Base-by-base conservation (phyloP, 768 basidiomycete species). In the Tubosaeta sp. region DNA sequence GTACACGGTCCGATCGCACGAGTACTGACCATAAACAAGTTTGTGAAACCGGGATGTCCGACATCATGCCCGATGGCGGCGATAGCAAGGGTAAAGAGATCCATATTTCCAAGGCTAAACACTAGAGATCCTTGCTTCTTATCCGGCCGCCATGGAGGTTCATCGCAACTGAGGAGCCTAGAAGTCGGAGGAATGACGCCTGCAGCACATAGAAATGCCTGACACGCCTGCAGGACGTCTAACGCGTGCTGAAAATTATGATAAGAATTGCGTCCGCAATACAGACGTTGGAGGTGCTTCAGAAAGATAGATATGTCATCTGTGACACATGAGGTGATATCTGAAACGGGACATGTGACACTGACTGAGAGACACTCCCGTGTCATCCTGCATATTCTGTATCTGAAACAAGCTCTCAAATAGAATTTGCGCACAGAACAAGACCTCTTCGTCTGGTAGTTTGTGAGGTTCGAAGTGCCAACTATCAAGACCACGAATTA, bases 211-310 rank as follows among this genome's bases (percentile, higher is more conserved):
- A 99, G 76, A 71, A 94, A 97, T 19, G 81, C 82, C 61, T 96
- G 92, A 4, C 84, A 82, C 0, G 94, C 94, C 64, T 99, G 96
- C 19, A 98, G 78, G 14, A 98, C 96, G 68, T 99, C 96, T 38
- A 96, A 75, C 1, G 94, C 96, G 70, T 99, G 96, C 54, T 91
- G 84, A 65, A 95, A 98, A 64, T 98, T 99, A 76, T 99, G 96
- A 68, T 99, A 99, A 24, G 88, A 86, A 71, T 97, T 97, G 51
- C 86, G 83, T 46, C 81, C 78, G 54, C 94, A 87, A 68, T 99
- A 99, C 45, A 95, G 85, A 25, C 82, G 81, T n/a, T 87, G 83
- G n/a, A 98, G 79, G 57, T 95, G 90, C 58, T 83, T 81, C 35
- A 99, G 77, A 60, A 98, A 87, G 10, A 81, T 70, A 18, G 82